A percentile compares a stretch with the other conserved stretches of the same genome.
phyloP scores from a whole-genome alignment of 345 rosid genomes.

The Citrus trifoliata region DNA sequence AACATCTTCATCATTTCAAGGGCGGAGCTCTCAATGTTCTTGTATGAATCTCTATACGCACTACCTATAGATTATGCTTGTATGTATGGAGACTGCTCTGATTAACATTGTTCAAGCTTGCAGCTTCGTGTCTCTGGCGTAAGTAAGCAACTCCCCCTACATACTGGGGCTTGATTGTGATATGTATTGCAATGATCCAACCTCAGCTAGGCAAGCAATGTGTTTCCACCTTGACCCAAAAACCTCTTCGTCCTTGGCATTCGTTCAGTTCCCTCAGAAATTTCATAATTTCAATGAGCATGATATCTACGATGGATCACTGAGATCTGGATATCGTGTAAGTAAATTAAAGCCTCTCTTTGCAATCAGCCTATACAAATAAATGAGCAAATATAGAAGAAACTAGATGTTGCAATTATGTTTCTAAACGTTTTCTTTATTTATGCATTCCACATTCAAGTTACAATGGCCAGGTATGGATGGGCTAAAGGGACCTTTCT shows the following conservation, averaged over 20 bases:
- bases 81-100: background rate
- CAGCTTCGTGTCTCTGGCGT: conserved; percentile 55
- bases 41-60: conserved; percentile 17
- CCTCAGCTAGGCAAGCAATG: conserved; percentile 47
- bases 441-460: background rate
- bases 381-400: background rate
- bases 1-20: conserved; percentile 39
- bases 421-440: background rate
- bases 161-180: conserved; percentile 48
- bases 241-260: conserved; percentile 30
- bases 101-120: background rate
- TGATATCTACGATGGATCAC: conserved; percentile 44
- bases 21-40: conserved; percentile 62
- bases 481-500: conserved; percentile 7
- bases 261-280: conserved; percentile 47
- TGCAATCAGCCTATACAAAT: background rate
- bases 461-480: conserved; percentile 13
- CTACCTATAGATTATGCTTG: background rate
- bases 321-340: conserved; percentile 7
- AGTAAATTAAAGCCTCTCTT: background rate
- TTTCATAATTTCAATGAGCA: conserved; percentile 35
- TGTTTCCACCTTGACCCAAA: conserved; percentile 40
- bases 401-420: background rate
- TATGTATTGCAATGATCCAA: conserved; percentile 51
- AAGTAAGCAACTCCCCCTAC: conserved; percentile 43